Percentiles rank a stretch among this genome's conserved stretches.
phyloP scores from a whole-genome alignment of 2,329 filamentous ascomycete genomes.

The Lanzia echinophila region DNA sequence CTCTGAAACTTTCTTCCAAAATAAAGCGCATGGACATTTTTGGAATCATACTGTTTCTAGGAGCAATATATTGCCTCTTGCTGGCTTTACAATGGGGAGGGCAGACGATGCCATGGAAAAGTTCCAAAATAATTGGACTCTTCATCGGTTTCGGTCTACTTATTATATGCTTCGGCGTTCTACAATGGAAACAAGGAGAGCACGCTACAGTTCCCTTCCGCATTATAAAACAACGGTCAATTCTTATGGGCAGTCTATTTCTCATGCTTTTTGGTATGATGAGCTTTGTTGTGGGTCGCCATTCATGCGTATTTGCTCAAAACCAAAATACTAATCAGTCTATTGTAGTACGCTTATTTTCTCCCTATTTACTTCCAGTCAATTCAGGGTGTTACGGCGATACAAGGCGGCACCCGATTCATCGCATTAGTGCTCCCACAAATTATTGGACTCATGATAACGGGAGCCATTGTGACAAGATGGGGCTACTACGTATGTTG shows the following conservation, averaged over 20 bases:
- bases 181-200: slow-evolving; percentile 19
- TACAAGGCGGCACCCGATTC: neutral
- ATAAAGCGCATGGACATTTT: slow-evolving; percentile 30
- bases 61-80: slow-evolving; percentile 32
- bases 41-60: slow-evolving; percentile 32
- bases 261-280: slow-evolving; percentile 24
- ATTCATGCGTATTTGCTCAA: neutral
- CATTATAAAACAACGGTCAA: slow-evolving; percentile 30
- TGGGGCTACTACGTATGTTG: slow-evolving; percentile 1
- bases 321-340: neutral
- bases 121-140: slow-evolving; percentile 30
- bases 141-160: slow-evolving; percentile 30
- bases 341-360: slow-evolving; percentile 27
- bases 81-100: slow-evolving; percentile 38
- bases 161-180: slow-evolving; percentile 24
- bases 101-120: slow-evolving; percentile 32
- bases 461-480: neutral
- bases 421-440: slow-evolving; percentile 1
- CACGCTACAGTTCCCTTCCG: slow-evolving; percentile 31
- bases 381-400: slow-evolving; percentile 21
- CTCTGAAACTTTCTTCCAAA: slow-evolving; percentile 16
- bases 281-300: neutral
- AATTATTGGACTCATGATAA: neutral
- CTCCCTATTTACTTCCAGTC: slow-evolving; percentile 31
- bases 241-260: slow-evolving; percentile 26